These are phyloP conservation scores for Peniophora sp. DNA, from an alignment of 1,284 basidiomycete genomes.

Conservation along the genomic window DNA sequence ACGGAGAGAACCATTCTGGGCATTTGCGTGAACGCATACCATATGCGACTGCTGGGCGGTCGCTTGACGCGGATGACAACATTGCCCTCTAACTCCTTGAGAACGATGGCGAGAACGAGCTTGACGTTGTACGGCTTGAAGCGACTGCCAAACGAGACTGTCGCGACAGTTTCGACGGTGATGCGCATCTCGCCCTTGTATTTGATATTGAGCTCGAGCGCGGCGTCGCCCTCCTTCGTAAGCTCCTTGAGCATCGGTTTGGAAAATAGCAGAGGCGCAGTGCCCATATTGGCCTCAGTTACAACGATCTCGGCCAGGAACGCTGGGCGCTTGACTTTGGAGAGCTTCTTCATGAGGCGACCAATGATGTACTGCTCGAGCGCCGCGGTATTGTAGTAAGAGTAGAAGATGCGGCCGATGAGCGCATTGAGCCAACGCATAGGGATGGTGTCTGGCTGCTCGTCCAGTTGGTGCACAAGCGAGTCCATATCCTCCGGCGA, in stretches of 20 bases:
- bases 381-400: constrained; percentile 77
- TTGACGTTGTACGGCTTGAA: constrained; percentile 90
- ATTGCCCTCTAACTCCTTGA: constrained; percentile 89
- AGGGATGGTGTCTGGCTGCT: constrained; percentile 89
- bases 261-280: constrained; percentile 74
- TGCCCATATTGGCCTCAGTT: constrained; percentile 85
- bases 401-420: constrained; percentile 88
- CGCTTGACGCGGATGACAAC: constrained; percentile 85
- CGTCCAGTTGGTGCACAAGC: constrained; percentile 81
- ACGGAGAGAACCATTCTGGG: constrained; percentile 87
- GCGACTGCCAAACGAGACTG: constrained; percentile 71
- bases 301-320: constrained; percentile 86
- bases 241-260: constrained; percentile 98
- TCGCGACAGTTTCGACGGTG: constrained; percentile 84
- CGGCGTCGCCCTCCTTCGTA: constrained; percentile 86
- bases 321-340: constrained; percentile 81
- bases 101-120: constrained; percentile 79
- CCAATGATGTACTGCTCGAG: constrained; percentile 83
- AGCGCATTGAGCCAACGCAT: constrained; percentile 97
- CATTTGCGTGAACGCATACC: constrained; percentile 95
- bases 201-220: constrained; percentile 79
- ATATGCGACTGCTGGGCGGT: constrained; percentile 93
- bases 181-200: constrained; percentile 86
- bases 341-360: constrained; percentile 89
- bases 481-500: constrained; percentile 74